These are phyloP conservation scores for Gymnopilus junonius DNA, from an alignment of 768 basidiomycete species.

Conservation along the genomic window DNA sequence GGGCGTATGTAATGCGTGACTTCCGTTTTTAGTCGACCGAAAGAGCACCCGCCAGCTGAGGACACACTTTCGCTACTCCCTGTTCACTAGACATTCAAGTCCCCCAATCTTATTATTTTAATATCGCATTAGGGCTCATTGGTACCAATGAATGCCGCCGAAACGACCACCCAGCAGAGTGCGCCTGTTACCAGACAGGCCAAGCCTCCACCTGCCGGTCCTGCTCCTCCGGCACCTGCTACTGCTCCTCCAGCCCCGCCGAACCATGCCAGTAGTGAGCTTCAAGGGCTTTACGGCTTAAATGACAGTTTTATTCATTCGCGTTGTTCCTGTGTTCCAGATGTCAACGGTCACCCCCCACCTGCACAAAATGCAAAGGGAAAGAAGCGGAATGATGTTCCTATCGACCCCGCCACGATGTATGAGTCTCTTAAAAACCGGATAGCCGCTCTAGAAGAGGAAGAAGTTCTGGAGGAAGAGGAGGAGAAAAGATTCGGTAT, in stretches of 20 bases:
- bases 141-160: conserved; percentile 53
- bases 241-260: conserved; percentile 61
- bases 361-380: conserved; percentile 47
- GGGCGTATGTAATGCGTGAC: conserved; percentile 1
- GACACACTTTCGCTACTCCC: conserved; percentile 1
- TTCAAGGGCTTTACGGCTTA: conserved; percentile 29
- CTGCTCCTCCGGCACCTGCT: conserved; percentile 64
- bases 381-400: conserved; percentile 76
- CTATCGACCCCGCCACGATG: conserved; percentile 83
- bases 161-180: conserved; percentile 37
- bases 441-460: conserved; percentile 89
- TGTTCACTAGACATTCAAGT: not conserved
- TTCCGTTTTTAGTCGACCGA: conserved; percentile 8
- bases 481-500: conserved; percentile 80
- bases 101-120: not conserved
- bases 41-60: conserved; percentile 13
- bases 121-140: not conserved
- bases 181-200: conserved; percentile 42
- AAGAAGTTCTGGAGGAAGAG: conserved; percentile 85
- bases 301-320: conserved; percentile 31
- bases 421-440: conserved; percentile 88
- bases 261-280: conserved; percentile 38
- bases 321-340: conserved; percentile 36
- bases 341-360: conserved; percentile 46
- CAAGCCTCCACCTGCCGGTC: conserved; percentile 60